phyloP scores from a whole-genome alignment of 169 alveolate genomes.

The Cryptosporidium canis region DNA sequence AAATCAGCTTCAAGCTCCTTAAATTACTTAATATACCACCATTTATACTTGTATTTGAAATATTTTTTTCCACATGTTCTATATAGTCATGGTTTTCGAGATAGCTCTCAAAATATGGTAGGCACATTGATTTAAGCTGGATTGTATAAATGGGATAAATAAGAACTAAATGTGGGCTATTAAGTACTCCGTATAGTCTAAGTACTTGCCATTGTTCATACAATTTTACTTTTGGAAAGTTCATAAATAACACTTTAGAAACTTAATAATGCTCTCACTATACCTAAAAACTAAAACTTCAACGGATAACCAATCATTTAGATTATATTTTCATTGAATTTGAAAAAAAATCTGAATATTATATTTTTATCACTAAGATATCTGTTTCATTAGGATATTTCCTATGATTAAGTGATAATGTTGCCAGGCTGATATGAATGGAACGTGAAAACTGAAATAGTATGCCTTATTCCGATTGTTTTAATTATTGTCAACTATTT shows the following conservation, averaged over 20 bases:
- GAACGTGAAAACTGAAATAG: too few species aligned
- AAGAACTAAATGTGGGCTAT: slow-evolving; percentile 48
- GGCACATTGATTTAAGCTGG: slow-evolving; percentile 51
- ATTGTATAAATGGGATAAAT: slow-evolving; percentile 56
- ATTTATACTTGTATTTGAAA: neutral
- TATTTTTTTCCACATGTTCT: neutral
- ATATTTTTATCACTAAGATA: too few species aligned
- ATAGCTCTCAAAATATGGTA: slow-evolving; percentile 19
- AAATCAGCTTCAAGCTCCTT: neutral
- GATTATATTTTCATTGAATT: too few species aligned
- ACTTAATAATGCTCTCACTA: neutral
- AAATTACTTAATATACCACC: neutral
- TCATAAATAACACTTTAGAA: neutral
- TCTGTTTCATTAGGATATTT: too few species aligned
- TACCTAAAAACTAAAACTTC: neutral
- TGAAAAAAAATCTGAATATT: too few species aligned
- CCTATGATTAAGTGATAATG: too few species aligned
- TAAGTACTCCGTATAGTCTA: slow-evolving; percentile 41
- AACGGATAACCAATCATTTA: neutral
- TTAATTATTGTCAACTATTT: neutral
- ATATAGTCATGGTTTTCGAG: neutral
- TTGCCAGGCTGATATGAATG: too few species aligned
- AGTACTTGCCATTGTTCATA: slow-evolving; percentile 63
- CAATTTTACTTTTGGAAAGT: slow-evolving; percentile 7
- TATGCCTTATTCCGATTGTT: too few species aligned